Evolutionary conservation across 2,329 filamentous ascomycete species (phyloP).

Genomic region (Pseudodiploospora longispora): DNA sequence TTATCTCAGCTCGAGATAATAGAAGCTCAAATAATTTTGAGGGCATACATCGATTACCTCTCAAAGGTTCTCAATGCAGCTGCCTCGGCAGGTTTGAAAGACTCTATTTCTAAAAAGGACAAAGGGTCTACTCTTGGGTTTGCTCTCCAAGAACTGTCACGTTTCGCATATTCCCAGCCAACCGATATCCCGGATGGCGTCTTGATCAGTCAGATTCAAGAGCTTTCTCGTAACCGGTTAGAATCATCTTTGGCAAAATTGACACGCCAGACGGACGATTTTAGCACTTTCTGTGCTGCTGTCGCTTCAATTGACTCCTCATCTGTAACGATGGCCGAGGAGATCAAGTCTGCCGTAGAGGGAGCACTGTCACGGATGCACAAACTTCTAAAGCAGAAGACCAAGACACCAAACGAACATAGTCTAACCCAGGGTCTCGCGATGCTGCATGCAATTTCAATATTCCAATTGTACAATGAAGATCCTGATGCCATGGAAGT

Average conservation of each 20-base stretch:
- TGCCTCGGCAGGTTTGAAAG: constrained; percentile 12
- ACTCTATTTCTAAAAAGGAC: constrained; percentile 20
- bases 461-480: constrained; percentile 85
- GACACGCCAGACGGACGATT: constrained; percentile 44
- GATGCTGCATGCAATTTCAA: constrained; percentile 73
- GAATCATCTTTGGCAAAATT: constrained; percentile 51
- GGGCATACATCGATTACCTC: constrained; percentile 46
- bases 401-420: constrained; percentile 27
- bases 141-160: constrained; percentile 45
- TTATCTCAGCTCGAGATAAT: constrained; percentile 18
- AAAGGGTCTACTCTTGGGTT: constrained; percentile 24
- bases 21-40: constrained; percentile 28
- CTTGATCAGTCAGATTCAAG: constrained; percentile 44
- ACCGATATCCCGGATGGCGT: constrained; percentile 32
- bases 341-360: constrained; percentile 43
- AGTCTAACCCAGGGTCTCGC: constrained; percentile 56
- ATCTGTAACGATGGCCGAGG: constrained; percentile 47
- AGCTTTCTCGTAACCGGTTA: constrained; percentile 48
- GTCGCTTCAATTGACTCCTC: constrained; percentile 45
- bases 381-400: constrained; percentile 39
- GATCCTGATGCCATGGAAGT: constrained; percentile 79
- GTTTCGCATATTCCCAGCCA: constrained; percentile 45
- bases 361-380: constrained; percentile 45
- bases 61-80: constrained; percentile 41
- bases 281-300: constrained; percentile 44